These are phyloP conservation scores for Silene vulgaris DNA, from an alignment of 179 eudicot species.

Conservation along the genomic window DNA sequence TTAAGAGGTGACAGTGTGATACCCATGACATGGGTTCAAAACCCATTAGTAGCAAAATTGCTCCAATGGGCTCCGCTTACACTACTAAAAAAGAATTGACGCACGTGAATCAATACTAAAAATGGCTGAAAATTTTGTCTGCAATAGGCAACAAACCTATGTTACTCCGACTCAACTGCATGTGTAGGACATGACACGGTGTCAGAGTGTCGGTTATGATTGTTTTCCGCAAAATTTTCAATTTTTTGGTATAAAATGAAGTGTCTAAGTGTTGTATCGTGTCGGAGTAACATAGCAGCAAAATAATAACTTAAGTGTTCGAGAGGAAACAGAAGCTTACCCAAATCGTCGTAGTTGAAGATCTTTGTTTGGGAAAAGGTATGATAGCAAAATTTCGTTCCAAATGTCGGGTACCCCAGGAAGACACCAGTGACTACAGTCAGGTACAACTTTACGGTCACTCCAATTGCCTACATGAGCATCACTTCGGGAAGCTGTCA, in stretches of 20 bases:
- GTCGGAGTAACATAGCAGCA: not conserved
- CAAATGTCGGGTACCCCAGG: constrained; percentile 42
- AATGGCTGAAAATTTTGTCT: not conserved
- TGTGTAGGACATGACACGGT: too few species aligned
- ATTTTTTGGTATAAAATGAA: too few species aligned
- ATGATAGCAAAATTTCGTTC: constrained; percentile 56
- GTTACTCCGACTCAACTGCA: too few species aligned
- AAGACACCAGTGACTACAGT: constrained; percentile 37
- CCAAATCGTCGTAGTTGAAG: constrained; percentile 12
- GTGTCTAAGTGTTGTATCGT: too few species aligned
- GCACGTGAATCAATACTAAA: too few species aligned
- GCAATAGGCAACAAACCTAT: not conserved
- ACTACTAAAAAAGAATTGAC: too few species aligned
- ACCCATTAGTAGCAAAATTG: not conserved
- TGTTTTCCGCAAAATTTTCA: too few species aligned
- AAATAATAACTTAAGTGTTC: not conserved
- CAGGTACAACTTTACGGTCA: constrained; percentile 52
- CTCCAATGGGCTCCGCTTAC: too few species aligned
- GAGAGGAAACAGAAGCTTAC: constrained; percentile 6
- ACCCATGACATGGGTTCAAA: too few species aligned
- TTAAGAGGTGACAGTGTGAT: too few species aligned
- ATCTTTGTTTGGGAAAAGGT: constrained; percentile 32
- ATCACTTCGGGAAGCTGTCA: constrained; percentile 62
- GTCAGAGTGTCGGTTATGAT: too few species aligned
- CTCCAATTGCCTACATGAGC: constrained; percentile 79